phyloP scores from a whole-genome alignment of 305 asterid species.

The Vinca major region DNA sequence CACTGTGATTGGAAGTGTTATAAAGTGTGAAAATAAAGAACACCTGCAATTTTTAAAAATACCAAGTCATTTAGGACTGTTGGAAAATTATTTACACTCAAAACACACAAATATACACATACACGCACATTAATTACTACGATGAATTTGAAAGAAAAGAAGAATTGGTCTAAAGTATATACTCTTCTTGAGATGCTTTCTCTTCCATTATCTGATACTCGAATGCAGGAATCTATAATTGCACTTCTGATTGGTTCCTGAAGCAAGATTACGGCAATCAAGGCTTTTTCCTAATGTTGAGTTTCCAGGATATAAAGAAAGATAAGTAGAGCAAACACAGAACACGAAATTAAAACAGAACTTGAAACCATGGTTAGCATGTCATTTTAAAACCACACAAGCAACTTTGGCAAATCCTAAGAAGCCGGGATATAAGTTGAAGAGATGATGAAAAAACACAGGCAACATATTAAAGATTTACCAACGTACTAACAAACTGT shows the following conservation, averaged over 20 bases:
- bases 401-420: background rate
- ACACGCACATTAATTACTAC: background rate
- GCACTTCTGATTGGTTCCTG: constrained; percentile 96
- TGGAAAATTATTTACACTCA: background rate
- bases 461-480: background rate
- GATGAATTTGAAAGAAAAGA: background rate
- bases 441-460: background rate
- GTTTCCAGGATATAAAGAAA: background rate
- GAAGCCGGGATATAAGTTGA: background rate
- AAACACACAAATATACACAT: background rate
- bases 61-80: constrained; percentile 6
- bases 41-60: constrained; percentile 46
- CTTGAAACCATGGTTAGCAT: background rate
- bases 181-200: constrained; percentile 90
- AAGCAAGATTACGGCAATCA: constrained; percentile 5
- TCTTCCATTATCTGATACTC: constrained; percentile 95
- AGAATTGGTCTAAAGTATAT: constrained; percentile 12
- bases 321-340: background rate
- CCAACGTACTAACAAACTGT: background rate
- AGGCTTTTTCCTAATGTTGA: background rate
- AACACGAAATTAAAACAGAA: background rate
- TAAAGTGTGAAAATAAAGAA: constrained; percentile 81
- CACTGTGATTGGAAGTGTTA: constrained; percentile 78
- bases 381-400: background rate
- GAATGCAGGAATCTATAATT: constrained; percentile 83